Evolutionary conservation across 345 rosid genomes (phyloP).

Genomic region (Noccaea caerulescens): DNA sequence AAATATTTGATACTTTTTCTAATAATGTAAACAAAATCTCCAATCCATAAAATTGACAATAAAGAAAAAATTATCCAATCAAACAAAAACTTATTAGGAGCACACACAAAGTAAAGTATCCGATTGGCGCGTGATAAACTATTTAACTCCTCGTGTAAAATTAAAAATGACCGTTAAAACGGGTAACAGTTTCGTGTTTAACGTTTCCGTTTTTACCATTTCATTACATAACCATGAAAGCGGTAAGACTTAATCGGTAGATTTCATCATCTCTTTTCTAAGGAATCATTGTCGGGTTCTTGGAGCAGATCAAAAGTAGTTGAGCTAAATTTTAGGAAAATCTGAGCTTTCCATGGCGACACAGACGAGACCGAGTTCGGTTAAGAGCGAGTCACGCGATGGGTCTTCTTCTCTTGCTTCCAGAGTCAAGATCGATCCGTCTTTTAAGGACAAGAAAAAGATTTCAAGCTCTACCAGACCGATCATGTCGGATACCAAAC

Average conservation of each 20-base stretch:
- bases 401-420: slow-evolving; percentile 52
- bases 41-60: background rate
- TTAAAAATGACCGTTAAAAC: slow-evolving; percentile 32
- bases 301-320: slow-evolving; percentile 15
- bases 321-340: slow-evolving; percentile 22
- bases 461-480: slow-evolving; percentile 55
- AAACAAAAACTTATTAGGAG: background rate
- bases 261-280: background rate
- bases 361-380: slow-evolving; percentile 52
- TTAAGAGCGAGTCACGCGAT: slow-evolving; percentile 58
- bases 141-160: background rate
- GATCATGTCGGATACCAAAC: slow-evolving; percentile 49
- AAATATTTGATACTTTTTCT: background rate
- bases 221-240: slow-evolving; percentile 34
- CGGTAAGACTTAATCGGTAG: slow-evolving; percentile 33
- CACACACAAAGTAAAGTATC: background rate
- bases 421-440: slow-evolving; percentile 48
- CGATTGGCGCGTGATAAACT: background rate
- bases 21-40: background rate
- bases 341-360: slow-evolving; percentile 48
- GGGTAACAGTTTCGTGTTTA: slow-evolving; percentile 11
- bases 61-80: background rate
- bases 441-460: slow-evolving; percentile 58
- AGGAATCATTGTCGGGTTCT: slow-evolving; percentile 10
- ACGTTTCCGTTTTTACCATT: slow-evolving; percentile 29